Base-by-base conservation (phyloP, 2,329 filamentous ascomycete genomes). In the Piedraia hortae region DNA sequence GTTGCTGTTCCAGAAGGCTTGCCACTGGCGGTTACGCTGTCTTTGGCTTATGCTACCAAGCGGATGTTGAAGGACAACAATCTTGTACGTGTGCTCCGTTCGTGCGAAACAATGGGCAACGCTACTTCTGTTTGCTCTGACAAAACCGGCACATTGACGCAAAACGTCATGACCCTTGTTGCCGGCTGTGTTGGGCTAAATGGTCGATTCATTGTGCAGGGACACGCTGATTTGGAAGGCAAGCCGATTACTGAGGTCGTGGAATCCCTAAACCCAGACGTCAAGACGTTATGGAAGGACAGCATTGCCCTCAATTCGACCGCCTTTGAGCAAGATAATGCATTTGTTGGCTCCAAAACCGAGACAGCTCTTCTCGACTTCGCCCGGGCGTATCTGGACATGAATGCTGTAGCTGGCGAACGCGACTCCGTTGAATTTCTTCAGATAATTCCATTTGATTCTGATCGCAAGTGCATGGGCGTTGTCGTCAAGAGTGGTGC, bases 61-160 rank as follows among this genome's bases (percentile, higher is more conserved):
- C 53, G 61, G 16, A 65, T 72, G 55, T 44, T 68, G 19, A 68
- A 65, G 35, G 64, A 70, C 41, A 68, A 69, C 45, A 71, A 70
- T 30, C 46, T 71, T 14, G 66, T 72, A n/a, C 60, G 65, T 26
- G 50, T 67, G 15, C 48, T 72, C 13, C 56, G 62, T 26, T 65
- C 65, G 26, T 70, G 64, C 37, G 66, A 72, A 41, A 68, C 64
- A 3, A 70, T 71, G 64, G 65, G 65, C 4, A 71, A 71, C 33
- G 62, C 62, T 13, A 68, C 62, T 2, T 70, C 71, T 0, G 68
- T 82, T 15, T 82, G 73, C 44, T 78, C 72, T 3, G 73, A 75
- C 42, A 75, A 75, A 45, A 75, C 69, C 1, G 69, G 69, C 21
- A 75, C 69, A 4, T 46, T 75, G n/a, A 75, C 69, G 0, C 66